These are phyloP conservation scores for Tetradesmus obliquus DNA, from an alignment of 139 green algal genomes.

Conservation along the genomic window DNA sequence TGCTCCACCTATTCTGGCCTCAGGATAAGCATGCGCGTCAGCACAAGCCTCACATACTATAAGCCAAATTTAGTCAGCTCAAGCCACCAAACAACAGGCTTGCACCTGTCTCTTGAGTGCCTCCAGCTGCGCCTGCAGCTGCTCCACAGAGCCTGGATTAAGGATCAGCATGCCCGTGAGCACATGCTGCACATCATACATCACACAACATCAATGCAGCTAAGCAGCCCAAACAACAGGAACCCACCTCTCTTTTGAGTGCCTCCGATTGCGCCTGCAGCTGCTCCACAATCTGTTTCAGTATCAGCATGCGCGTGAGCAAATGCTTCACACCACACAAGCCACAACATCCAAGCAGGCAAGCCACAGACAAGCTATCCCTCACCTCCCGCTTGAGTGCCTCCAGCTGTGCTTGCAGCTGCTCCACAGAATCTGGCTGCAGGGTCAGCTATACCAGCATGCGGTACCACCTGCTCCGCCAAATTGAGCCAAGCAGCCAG, in stretches of 20 bases:
- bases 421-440: slow-evolving; percentile 42
- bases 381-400: slow-evolving; percentile 30
- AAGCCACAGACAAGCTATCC: slow-evolving; percentile 11
- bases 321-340: neutral
- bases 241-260: too few species aligned
- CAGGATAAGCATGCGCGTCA: slow-evolving; percentile 64
- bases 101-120: neutral
- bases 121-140: slow-evolving; percentile 54
- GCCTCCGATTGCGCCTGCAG: too few species aligned
- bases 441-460: slow-evolving; percentile 48
- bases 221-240: too few species aligned
- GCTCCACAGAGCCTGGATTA: slow-evolving; percentile 42
- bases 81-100: too few species aligned
- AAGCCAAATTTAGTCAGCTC: too few species aligned
- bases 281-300: too few species aligned
- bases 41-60: slow-evolving; percentile 30
- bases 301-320: neutral
- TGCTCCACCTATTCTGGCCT: slow-evolving; percentile 45
- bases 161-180: slow-evolving; percentile 40
- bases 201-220: too few species aligned
- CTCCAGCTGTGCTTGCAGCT: slow-evolving; percentile 55
- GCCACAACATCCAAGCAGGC: neutral
- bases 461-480: neutral
- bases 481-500: too few species aligned
- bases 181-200: too few species aligned